phyloP scores from a whole-genome alignment of 331 rosid species.

The Telfairia occidentalis region DNA sequence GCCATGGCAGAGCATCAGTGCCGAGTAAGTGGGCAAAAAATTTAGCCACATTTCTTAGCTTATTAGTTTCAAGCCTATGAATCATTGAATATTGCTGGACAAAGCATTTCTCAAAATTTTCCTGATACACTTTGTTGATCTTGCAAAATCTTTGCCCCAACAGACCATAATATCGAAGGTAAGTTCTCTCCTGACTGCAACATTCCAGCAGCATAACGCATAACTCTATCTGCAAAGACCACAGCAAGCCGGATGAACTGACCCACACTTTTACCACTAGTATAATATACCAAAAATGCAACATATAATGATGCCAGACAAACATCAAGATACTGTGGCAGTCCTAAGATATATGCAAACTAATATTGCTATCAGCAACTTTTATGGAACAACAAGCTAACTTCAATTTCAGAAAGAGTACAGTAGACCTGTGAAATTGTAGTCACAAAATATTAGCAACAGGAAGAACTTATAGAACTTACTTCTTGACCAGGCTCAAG shows the following conservation, averaged over 20 bases:
- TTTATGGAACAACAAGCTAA: not conserved
- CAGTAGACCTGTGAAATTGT: not conserved
- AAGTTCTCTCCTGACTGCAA: conserved; percentile 97
- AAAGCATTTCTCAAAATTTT: conserved; percentile 85
- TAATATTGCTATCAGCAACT: no score
- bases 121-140: conserved; percentile 83
- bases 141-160: conserved; percentile 82
- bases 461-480: conserved; percentile 16
- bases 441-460: conserved; percentile 8
- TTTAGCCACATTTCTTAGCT: conserved; percentile 72
- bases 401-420: not conserved
- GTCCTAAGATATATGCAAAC: no score
- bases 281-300: not conserved
- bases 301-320: not conserved
- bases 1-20: conserved; percentile 94
- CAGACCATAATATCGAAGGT: conserved; percentile 86
- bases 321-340: no score
- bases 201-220: conserved; percentile 91
- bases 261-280: not conserved
- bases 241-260: not conserved
- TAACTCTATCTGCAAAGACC: conserved; percentile 61
- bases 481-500: conserved; percentile 95
- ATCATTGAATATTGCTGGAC: conserved; percentile 93
- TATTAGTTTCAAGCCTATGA: conserved; percentile 82
- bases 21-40: conserved; percentile 93